A percentile compares a stretch with the other conserved stretches of the same genome.
phyloP scores from a whole-genome alignment of 257 asterid species.

The Petrea volubilis region DNA sequence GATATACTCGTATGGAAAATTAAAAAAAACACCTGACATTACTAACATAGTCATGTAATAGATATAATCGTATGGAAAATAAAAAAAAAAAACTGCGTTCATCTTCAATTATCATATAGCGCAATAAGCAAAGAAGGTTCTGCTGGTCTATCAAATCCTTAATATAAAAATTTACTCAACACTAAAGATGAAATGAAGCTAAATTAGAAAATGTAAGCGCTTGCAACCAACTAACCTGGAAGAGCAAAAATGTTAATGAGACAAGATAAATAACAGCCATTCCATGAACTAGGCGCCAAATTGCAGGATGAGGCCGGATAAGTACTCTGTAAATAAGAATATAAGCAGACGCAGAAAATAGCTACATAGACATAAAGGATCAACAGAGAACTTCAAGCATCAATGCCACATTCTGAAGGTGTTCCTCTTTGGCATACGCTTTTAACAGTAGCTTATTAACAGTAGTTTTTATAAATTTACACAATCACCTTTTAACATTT shows the following conservation, averaged over 20 bases:
- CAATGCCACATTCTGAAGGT: not conserved
- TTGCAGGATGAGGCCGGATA: conserved; percentile 96
- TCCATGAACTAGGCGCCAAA: conserved; percentile 99
- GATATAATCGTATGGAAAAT: too few species aligned
- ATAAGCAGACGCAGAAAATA: not conserved
- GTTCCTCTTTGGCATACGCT: not conserved
- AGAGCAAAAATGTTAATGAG: conserved; percentile 89
- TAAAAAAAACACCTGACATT: too few species aligned
- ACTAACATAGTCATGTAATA: too few species aligned
- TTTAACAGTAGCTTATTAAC: not conserved
- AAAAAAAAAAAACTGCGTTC: not conserved
- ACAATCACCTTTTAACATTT: not conserved
- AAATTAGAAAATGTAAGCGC: not conserved
- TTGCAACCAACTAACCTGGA: conserved; percentile 67
- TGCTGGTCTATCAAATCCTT: not conserved
- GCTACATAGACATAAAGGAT: not conserved
- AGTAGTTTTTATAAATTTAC: not conserved
- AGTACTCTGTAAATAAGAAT: conserved; percentile 62
- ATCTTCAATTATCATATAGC: not conserved
- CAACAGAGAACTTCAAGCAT: conserved; percentile 10
- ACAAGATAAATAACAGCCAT: conserved; percentile 93
- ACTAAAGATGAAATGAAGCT: not conserved
- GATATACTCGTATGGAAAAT: not conserved
- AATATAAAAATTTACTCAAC: not conserved
- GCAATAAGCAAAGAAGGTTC: not conserved